Evolutionary conservation across 2,329 filamentous ascomycete genomes (phyloP).

Genomic region (Ascochyta rabiei): DNA sequence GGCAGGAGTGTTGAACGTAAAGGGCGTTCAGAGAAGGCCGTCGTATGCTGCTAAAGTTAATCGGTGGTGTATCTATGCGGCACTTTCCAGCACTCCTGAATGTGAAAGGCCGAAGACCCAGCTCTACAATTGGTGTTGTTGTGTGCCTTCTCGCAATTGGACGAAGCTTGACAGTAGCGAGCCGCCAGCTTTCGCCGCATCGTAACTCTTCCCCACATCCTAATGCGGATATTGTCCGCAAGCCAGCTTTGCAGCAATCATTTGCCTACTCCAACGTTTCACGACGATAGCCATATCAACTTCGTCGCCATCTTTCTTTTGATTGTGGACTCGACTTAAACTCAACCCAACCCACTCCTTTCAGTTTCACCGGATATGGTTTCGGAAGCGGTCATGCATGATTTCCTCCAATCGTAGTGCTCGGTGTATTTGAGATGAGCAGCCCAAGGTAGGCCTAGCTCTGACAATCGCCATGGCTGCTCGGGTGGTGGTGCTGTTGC

Average conservation of each 20-base stretch:
- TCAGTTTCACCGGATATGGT: constrained; percentile 2
- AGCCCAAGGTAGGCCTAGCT: not conserved
- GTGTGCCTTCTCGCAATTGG: not conserved
- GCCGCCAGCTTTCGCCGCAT: not conserved
- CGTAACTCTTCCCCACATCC: constrained; percentile 1
- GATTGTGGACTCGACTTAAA: not conserved
- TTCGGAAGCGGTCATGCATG: not conserved
- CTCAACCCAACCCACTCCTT: not conserved
- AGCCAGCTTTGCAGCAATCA: not conserved
- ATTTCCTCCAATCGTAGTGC: constrained; percentile 6
- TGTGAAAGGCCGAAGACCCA: no score
- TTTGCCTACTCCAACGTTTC: not conserved
- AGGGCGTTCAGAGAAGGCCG: not conserved
- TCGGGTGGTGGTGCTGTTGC: not conserved
- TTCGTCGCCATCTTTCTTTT: not conserved
- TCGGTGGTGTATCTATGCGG: not conserved
- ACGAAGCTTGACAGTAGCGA: constrained; percentile 3
- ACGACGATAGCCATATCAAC: not conserved
- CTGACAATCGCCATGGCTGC: not conserved
- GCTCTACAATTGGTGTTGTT: not conserved
- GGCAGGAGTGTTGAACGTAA: not conserved
- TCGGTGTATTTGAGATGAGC: not conserved
- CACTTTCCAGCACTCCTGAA: not conserved
- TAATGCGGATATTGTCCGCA: not conserved
- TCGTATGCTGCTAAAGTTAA: not conserved